A percentile compares a stretch with the other conserved stretches of the same genome.
Conservation (phyloP, 2,329 filamentous ascomycete genomes). For the Fusarium tricinctum region DNA sequence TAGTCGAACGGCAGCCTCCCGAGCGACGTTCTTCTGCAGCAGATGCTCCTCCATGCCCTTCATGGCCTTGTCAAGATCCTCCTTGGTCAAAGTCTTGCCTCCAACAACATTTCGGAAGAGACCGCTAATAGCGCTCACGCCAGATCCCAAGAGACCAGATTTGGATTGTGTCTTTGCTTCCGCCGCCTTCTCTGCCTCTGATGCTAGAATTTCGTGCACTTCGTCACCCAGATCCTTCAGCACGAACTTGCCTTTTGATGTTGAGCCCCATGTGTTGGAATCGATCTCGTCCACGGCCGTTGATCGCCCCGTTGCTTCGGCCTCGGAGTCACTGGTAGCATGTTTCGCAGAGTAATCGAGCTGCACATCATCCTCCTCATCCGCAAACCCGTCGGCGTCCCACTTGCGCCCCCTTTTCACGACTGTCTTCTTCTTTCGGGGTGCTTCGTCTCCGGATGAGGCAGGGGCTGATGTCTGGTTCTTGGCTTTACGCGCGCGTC, state of each 20-base stretch:
- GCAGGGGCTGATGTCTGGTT: constrained; percentile 75
- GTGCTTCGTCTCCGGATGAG: constrained; percentile 88
- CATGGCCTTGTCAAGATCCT: constrained; percentile 91
- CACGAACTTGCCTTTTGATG: constrained; percentile 90
- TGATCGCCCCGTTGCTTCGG: constrained; percentile 63
- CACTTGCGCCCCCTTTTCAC: constrained; percentile 95
- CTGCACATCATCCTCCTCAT: constrained; percentile 83
- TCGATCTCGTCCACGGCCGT: constrained; percentile 80
- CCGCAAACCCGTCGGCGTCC: constrained; percentile 89
- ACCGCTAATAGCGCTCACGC: constrained; percentile 85
- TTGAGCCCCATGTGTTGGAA: constrained; percentile 86
- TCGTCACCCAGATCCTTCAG: constrained; percentile 94
- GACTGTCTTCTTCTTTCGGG: constrained; percentile 74
- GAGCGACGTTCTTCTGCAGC: constrained; percentile 94
- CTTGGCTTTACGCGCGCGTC: constrained; percentile 79
- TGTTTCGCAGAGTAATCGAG: constrained; percentile 89
- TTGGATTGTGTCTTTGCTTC: constrained; percentile 63
- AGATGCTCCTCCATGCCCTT: constrained; percentile 97
- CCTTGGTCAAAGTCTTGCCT: constrained; percentile 90
- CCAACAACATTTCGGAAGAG: constrained; percentile 96
- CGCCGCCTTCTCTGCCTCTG: constrained; percentile 73
- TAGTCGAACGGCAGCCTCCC: constrained; percentile 90
- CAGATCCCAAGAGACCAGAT: constrained; percentile 80
- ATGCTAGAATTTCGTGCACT: constrained; percentile 88
- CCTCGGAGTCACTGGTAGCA: constrained; percentile 67